These are phyloP conservation scores for Pseudopyricularia cyperi DNA, from an alignment of 2,329 filamentous ascomycete genomes.

Conservation along the genomic window DNA sequence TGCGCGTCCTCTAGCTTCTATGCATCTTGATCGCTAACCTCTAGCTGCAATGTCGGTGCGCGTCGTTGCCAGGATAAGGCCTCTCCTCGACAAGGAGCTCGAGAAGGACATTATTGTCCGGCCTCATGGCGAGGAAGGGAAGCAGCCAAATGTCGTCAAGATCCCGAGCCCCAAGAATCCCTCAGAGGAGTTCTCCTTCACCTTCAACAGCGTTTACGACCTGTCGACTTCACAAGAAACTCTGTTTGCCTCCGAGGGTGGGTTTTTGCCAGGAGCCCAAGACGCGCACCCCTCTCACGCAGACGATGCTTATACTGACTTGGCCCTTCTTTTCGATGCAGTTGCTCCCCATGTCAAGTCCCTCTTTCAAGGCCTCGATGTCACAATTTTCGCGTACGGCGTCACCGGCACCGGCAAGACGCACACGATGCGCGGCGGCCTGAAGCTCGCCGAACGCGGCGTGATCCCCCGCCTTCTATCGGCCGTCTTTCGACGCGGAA, in stretches of 20 bases:
- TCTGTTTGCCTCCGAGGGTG: slow-evolving; percentile 73
- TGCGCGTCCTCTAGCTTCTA: not conserved
- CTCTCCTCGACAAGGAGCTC: slow-evolving; percentile 72
- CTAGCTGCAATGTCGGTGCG: slow-evolving; percentile 48
- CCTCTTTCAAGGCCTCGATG: slow-evolving; percentile 77
- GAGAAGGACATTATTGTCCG: slow-evolving; percentile 76
- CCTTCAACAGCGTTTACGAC: slow-evolving; percentile 90
- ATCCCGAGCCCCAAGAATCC: slow-evolving; percentile 94
- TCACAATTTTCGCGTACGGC: slow-evolving; percentile 86
- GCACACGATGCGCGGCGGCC: slow-evolving; percentile 87
- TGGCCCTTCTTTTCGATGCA: slow-evolving; percentile 23
- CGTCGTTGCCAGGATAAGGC: slow-evolving; percentile 83
- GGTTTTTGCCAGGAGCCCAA: not conserved
- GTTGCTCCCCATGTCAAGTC: slow-evolving; percentile 84
- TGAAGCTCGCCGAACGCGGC: slow-evolving; percentile 73
- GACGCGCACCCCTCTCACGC: not conserved
- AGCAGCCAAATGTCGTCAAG: slow-evolving; percentile 57
- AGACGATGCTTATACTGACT: not conserved
- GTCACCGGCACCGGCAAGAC: slow-evolving; percentile 92
- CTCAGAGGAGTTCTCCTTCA: slow-evolving; percentile 80
- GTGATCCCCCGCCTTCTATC: slow-evolving; percentile 79
- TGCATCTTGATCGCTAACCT: not conserved
- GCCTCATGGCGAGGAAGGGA: slow-evolving; percentile 39
- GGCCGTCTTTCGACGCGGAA: slow-evolving; percentile 70
- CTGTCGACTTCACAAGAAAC: slow-evolving; percentile 68